Evolutionary conservation across 228 moss, liverwort and hornwort genomes (phyloP), one percentile per base, ranked within the genome.

Genomic region (Sphagnum magellanicum): DNA sequence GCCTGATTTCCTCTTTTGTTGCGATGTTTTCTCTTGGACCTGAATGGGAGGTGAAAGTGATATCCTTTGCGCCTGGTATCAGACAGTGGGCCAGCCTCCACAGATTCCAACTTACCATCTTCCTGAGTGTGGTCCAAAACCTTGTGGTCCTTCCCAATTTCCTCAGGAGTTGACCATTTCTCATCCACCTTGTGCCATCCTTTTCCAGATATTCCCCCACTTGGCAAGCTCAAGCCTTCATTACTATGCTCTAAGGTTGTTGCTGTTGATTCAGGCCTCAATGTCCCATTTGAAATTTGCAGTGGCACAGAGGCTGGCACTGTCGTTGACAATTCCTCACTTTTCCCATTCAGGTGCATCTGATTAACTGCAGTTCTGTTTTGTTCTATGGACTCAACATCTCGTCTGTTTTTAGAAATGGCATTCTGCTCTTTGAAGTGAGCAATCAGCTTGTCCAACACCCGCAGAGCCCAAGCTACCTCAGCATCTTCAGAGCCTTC

Each of bases 391-490:
- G 50, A 61, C 70, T 59, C 65, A 57, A 50, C 58, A 67, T 63
- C 72, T 70, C 60, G 68, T 32, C 32, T 32, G 32, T 32, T 32
- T 32, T 32, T 32, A 68, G 82, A 67, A 48, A 59, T 58, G 49
- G 65, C 62, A 49, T 76, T 78, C 49, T 74, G 72, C 47, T 58
- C 73, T 11, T 72, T 82, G 55, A 82, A 79, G 60, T 84, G 78
- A 1, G 73, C 65, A 64, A 88, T 88, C 16, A 76, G 67, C 70
- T 82, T 88, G 52, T 88, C 79, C 11, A 88, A 81, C 11, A 53
- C 61, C 52, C 68, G 63, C 61, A 85, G 76, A 71, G 88, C 88
- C 84, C 82, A 88, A 50, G 75, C 65, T 71, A 88, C 88, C 61
- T 88, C 88, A 9, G 84, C 81, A 59, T 88, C 88, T 50, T 74